Base-by-base conservation (phyloP, 768 basidiomycete species). In the Hygrophorus pudorinus region DNA sequence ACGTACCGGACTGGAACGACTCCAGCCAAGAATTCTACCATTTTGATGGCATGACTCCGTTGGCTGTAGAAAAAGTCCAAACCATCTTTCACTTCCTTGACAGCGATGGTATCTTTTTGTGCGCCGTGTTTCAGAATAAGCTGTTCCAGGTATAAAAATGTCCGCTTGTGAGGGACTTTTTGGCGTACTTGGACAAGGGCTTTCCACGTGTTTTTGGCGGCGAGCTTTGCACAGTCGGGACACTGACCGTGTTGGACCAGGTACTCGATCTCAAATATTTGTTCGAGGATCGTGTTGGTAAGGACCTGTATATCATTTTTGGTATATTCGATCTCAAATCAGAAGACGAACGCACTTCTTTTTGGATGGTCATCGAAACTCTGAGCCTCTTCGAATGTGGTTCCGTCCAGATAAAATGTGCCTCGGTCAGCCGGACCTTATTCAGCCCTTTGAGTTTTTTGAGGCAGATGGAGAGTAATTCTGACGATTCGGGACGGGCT, bases 201-300 rank as follows among this genome's bases (percentile, higher is more conserved):
- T 58, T 91, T 92, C 96, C 94, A 98, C 0, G 93, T 98, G 60
- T 98, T 97, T 68, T 98, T 99, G 2, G 96, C 96, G 0, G 96
- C 96, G 3, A 98, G 76, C 54, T 79, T 82, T 1, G 94, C 72
- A 57, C 96, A 99, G 52, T 92, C 89, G 0, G 90, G 81, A 62
- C 96, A 99, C 67, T 99, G 96, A 0, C 87, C 86, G 53, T 93
- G 78, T 54, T 93, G 89, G 1, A 98, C 88, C 45, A 98, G 78
- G 56, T 91, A 92, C 61, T 96, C 91, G 51, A 98, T 79, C 62
- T 97, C 92, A 54, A 98, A 99, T 0, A 92, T 80, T 75, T 98
- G 96, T 58, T 98, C 96, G 34, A 98, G 73, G 58, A 99, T 86
- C 0, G 96, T 99, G 33, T 85, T 84, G 1, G 90, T 87, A 52